phyloP scores from a whole-genome alignment of 208 protist genomes.

The Borovskyia barvae region DNA sequence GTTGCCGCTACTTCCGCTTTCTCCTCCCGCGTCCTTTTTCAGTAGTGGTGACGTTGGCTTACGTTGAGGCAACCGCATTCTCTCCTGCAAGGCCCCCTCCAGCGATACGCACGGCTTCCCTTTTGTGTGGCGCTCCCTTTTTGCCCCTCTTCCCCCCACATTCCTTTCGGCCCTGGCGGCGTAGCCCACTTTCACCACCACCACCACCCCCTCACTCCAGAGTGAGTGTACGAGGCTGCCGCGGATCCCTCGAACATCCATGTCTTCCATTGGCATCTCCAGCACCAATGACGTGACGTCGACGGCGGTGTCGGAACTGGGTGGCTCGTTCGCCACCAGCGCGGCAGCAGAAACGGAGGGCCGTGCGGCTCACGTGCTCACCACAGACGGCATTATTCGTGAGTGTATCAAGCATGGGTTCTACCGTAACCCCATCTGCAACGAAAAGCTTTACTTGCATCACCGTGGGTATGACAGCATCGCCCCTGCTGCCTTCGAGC shows the following conservation, averaged over 20 bases:
- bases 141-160: too few species aligned
- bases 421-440: conserved; percentile 91
- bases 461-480: conserved; percentile 88
- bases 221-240: not conserved
- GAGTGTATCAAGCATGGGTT: conserved; percentile 85
- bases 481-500: conserved; percentile 72
- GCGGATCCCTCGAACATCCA: not conserved
- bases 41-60: too few species aligned
- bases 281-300: conserved; percentile 64
- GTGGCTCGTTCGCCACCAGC: conserved; percentile 15
- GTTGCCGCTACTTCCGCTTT: too few species aligned
- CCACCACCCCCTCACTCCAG: too few species aligned
- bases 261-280: conserved; percentile 30
- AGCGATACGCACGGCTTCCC: too few species aligned
- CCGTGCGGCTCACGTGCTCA: conserved; percentile 34
- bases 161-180: too few species aligned
- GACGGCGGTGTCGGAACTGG: conserved; percentile 20
- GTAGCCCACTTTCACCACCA: too few species aligned
- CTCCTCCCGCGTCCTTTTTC: too few species aligned
- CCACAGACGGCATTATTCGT: conserved; percentile 77
- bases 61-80: too few species aligned
- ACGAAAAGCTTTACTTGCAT: conserved; percentile 95
- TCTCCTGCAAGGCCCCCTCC: too few species aligned
- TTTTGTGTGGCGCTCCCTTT: too few species aligned
- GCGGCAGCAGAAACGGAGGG: conserved; percentile 1